A percentile compares a stretch with the other conserved stretches of the same genome.
Evolutionary conservation across 2,329 filamentous ascomycete genomes (phyloP).

Genomic region (Cercospora sp.): DNA sequence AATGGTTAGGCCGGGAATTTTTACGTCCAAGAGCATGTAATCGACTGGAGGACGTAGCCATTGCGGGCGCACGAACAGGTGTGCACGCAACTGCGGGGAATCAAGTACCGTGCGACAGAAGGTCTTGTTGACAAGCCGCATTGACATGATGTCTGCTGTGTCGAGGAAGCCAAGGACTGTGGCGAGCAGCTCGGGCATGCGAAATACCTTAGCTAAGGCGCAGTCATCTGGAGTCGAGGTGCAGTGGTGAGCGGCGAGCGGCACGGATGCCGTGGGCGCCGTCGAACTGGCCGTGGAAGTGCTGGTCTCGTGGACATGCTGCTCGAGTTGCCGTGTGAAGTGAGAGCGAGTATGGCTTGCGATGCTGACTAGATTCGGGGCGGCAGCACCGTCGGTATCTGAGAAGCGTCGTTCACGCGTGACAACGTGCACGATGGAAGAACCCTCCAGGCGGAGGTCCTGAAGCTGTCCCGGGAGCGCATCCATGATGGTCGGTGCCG

Average conservation of each 20-base stretch:
- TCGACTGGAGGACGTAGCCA: constrained; percentile 25
- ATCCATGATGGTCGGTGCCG: not conserved
- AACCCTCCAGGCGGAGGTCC: not conserved
- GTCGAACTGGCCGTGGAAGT: not conserved
- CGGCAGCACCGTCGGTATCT: constrained; percentile 7
- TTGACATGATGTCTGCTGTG: constrained; percentile 24
- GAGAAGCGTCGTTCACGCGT: constrained; percentile 21
- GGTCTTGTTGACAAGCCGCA: constrained; percentile 22
- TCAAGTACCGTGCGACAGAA: constrained; percentile 24
- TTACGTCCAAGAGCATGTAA: constrained; percentile 30
- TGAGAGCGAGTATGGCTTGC: not conserved
- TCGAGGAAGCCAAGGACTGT: constrained; percentile 26
- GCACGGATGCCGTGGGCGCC: not conserved
- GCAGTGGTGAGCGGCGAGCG: constrained; percentile 6
- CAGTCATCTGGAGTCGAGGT: constrained; percentile 18
- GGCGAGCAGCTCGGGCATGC: constrained; percentile 32
- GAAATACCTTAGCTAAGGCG: constrained; percentile 27
- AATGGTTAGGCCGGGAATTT: constrained; percentile 30
- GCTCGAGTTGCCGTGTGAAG: not conserved
- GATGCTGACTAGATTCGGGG: not conserved
- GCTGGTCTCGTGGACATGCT: not conserved
- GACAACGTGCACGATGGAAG: constrained; percentile 5
- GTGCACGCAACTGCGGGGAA: constrained; percentile 31
- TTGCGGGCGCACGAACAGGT: constrained; percentile 29
- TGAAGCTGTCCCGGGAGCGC: not conserved